These are phyloP conservation scores for Diaporthe ilicicola DNA, from an alignment of 2,329 filamentous ascomycete species.

Conservation along the genomic window DNA sequence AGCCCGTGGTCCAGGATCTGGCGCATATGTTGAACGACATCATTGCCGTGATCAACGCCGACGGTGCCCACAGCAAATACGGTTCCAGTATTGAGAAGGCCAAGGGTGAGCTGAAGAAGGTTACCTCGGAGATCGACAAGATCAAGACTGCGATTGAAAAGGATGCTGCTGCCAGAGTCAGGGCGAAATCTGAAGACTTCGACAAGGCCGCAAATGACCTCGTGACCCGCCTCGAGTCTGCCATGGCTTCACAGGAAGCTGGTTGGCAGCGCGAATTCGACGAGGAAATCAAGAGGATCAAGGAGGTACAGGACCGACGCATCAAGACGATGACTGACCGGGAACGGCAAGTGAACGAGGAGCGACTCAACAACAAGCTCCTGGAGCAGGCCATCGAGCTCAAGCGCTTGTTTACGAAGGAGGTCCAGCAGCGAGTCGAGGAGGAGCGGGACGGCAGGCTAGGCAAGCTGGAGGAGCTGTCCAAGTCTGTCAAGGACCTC, in stretches of 20 bases:
- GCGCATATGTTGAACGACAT: constrained; percentile 97
- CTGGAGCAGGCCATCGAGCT: constrained; percentile 90
- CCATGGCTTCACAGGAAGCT: constrained; percentile 82
- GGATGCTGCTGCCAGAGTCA: constrained; percentile 78
- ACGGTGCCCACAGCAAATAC: constrained; percentile 81
- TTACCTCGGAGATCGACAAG: constrained; percentile 79
- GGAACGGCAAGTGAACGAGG: constrained; percentile 81
- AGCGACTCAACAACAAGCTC: constrained; percentile 84
- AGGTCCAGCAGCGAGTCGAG: constrained; percentile 85
- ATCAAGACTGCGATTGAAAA: constrained; percentile 76
- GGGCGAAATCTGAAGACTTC: constrained; percentile 78
- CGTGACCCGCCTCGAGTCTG: constrained; percentile 84
- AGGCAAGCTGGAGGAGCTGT: constrained; percentile 84
- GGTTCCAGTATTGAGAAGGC: constrained; percentile 82
- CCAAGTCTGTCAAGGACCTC: constrained; percentile 79
- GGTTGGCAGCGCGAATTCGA: constrained; percentile 89
- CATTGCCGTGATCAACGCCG: constrained; percentile 91
- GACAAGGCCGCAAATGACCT: constrained; percentile 87
- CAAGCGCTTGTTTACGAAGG: constrained; percentile 82
- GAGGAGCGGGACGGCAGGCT: constrained; percentile 87
- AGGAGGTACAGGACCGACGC: constrained; percentile 80
- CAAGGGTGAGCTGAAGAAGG: constrained; percentile 81
- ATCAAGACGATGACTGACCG: constrained; percentile 81
- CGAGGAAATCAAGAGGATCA: constrained; percentile 82
- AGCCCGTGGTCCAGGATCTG: constrained; percentile 90